phyloP scores from a whole-genome alignment of 1,284 basidiomycete species.

The Cutaneotrichosporon daszewskae region DNA sequence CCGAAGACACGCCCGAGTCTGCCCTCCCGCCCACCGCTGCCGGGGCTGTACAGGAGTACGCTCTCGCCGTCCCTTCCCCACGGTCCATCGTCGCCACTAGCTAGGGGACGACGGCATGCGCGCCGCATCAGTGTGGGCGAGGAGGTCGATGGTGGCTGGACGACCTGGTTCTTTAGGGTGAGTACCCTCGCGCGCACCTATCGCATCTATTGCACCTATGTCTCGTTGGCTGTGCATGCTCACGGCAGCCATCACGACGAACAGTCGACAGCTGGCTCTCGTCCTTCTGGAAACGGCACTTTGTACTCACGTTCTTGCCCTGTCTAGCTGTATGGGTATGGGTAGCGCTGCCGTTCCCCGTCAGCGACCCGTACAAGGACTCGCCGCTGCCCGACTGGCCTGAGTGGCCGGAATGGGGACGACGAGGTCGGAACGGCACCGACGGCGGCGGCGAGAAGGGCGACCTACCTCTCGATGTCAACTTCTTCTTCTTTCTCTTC shows the following conservation, averaged over 20 bases:
- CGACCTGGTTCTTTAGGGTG: constrained; percentile 33
- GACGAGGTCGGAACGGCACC: constrained; percentile 1
- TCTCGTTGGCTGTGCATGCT: background rate
- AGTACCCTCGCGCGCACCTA: constrained; percentile 3
- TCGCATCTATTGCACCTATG: background rate
- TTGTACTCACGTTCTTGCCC: constrained; percentile 50
- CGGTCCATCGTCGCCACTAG: too few relatives aligned
- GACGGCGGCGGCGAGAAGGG: constrained; percentile 5
- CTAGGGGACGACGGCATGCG: constrained; percentile 1
- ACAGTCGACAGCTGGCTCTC: constrained; percentile 50
- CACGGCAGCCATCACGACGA: constrained; percentile 4
- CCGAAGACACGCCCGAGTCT: background rate
- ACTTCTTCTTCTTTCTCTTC: constrained; percentile 52
- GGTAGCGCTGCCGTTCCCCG: constrained; percentile 54
- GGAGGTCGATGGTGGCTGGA: constrained; percentile 23
- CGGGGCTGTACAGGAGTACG: too few relatives aligned
- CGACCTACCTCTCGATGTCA: constrained; percentile 47
- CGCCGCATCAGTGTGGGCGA: constrained; percentile 25
- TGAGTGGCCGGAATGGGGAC: constrained; percentile 27
- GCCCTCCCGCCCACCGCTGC: too few relatives aligned
- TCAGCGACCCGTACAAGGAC: constrained; percentile 49
- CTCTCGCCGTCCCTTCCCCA: too few relatives aligned
- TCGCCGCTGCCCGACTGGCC: constrained; percentile 43
- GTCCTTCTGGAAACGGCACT: constrained; percentile 52
- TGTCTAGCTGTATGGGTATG: constrained; percentile 53